A percentile compares a stretch with the other conserved stretches of the same genome.
Evolutionary conservation across 2,329 filamentous ascomycete genomes (phyloP).

Genomic region (Diaporthe aspalathi): DNA sequence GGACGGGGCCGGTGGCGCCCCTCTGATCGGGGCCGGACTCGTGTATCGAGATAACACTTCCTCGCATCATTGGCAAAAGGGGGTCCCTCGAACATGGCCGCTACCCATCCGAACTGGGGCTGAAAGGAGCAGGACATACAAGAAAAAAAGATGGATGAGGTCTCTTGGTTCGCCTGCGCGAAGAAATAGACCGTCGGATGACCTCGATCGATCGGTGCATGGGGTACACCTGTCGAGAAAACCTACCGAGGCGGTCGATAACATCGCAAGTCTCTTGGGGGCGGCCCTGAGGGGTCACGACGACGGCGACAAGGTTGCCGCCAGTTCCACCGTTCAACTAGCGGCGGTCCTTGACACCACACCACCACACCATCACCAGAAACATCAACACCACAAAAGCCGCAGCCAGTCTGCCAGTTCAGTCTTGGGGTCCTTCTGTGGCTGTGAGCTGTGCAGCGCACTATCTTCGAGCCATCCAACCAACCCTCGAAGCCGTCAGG

Average conservation of each 20-base stretch:
- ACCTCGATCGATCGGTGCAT: conserved; percentile 25
- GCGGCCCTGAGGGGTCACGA: background rate
- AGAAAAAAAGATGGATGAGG: background rate
- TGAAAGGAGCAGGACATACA: background rate
- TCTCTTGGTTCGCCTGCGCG: background rate
- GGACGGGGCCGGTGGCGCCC: background rate
- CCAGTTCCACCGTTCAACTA: conserved; percentile 16
- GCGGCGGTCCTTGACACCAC: background rate
- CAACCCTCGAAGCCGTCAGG: conserved; percentile 3
- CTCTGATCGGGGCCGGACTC: background rate
- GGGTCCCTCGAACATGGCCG: background rate
- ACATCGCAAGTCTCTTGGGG: background rate
- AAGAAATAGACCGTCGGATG: conserved; percentile 17
- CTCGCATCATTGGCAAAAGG: conserved; percentile 12
- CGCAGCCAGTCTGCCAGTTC: background rate
- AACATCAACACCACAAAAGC: background rate
- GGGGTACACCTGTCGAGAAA: conserved; percentile 22
- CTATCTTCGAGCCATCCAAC: conserved; percentile 12
- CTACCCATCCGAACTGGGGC: background rate
- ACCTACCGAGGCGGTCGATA: conserved; percentile 18
- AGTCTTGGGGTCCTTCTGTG: conserved; percentile 18
- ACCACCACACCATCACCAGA: conserved; percentile 25
- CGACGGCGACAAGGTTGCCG: conserved; percentile 28
- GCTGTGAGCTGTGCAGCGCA: background rate
- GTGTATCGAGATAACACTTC: conserved; percentile 20